Conservation (phyloP, 495 filamentous ascomycete species). For the Daldinia childiae region DNA sequence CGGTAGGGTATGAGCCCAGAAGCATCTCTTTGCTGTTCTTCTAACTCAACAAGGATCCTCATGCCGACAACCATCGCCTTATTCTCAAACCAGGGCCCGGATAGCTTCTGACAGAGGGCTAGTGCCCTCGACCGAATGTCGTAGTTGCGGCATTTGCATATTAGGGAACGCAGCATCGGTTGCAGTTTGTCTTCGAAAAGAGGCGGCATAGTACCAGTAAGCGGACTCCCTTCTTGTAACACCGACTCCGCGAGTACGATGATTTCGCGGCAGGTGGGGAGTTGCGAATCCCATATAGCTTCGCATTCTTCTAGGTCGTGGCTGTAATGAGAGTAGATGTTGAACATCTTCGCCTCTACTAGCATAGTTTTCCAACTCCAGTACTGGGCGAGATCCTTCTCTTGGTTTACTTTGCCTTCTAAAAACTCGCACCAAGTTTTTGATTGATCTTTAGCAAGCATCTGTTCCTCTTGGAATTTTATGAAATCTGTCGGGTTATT, state of each 20-base stretch:
- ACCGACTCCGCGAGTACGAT: constrained; percentile 13
- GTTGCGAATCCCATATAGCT: constrained; percentile 18
- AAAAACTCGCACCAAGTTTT: constrained; percentile 16
- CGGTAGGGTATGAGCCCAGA: constrained; percentile 11
- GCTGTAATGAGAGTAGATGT: constrained; percentile 1
- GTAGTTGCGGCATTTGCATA: constrained; percentile 21
- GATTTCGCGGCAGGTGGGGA: constrained; percentile 12
- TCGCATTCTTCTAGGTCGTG: constrained; percentile 10
- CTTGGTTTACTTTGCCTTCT: constrained; percentile 3
- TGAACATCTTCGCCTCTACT: constrained; percentile 28
- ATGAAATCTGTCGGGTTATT: background rate
- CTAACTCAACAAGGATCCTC: constrained; percentile 15
- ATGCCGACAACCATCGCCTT: constrained; percentile 15
- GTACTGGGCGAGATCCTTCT: constrained; percentile 2
- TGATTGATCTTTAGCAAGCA: constrained; percentile 1
- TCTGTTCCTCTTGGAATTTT: constrained; percentile 16
- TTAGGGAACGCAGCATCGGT: constrained; percentile 17
- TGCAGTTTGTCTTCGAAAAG: constrained; percentile 31
- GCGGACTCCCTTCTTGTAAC: background rate
- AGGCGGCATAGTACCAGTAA: constrained; percentile 1
- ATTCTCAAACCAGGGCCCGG: constrained; percentile 32
- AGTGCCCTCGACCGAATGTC: constrained; percentile 12
- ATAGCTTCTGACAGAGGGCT: constrained; percentile 14
- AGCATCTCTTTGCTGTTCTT: constrained; percentile 18
- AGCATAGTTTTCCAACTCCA: constrained; percentile 23